These are phyloP conservation scores for Triticum monococcum DNA, from an alignment of 176 grass and related monocot species.

Conservation along the genomic window DNA sequence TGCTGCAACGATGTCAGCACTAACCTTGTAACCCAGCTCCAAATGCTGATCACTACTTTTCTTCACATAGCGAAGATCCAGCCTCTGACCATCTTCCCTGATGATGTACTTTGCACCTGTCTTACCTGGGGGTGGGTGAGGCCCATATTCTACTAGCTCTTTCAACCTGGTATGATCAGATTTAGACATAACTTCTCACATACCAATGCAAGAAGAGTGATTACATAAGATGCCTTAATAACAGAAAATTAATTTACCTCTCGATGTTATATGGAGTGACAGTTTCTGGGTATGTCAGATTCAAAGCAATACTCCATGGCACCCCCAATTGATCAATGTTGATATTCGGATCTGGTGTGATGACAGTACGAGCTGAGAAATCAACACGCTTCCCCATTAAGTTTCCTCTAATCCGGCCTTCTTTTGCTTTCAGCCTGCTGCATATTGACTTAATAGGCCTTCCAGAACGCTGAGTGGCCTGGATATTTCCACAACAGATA, in stretches of 20 bases:
- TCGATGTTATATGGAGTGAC: conserved; percentile 98
- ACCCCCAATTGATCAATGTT: conserved; percentile 97
- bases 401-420: conserved; percentile 98
- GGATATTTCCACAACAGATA: conserved; percentile 25
- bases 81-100: conserved; percentile 92
- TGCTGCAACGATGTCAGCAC: not conserved
- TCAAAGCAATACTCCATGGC: conserved; percentile 98
- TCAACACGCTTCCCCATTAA: conserved; percentile 99
- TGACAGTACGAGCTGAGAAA: conserved; percentile 94
- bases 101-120: conserved; percentile 97
- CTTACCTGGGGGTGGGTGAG: conserved; percentile 90
- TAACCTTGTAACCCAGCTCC: conserved; percentile 92
- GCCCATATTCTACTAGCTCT: conserved; percentile 95
- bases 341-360: conserved; percentile 91
- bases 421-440: conserved; percentile 95
- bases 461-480: conserved; percentile 95
- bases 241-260: conserved; percentile 44
- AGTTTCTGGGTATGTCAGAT: conserved; percentile 95
- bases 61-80: conserved; percentile 93
- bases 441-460: conserved; percentile 99
- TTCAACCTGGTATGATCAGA: conserved; percentile 57
- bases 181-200: conserved; percentile 14
- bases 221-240: not conserved
- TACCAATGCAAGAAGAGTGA: not conserved
- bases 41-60: conserved; percentile 98